phyloP scores from a whole-genome alignment of 2,329 filamentous ascomycete species.

The Gremmenia infestans region DNA sequence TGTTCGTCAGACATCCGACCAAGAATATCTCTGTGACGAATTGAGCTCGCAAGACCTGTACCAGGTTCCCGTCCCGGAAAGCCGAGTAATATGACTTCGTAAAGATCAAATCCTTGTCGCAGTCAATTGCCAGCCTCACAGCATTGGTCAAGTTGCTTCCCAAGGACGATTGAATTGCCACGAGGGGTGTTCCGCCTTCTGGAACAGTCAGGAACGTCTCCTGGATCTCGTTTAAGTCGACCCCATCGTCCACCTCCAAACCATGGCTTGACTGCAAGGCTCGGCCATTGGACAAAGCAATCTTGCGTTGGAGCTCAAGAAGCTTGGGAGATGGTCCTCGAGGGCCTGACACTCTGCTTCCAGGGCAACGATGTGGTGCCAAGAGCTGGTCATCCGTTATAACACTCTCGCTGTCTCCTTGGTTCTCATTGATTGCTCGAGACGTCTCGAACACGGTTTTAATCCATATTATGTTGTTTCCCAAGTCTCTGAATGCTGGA shows the following conservation, averaged over 20 bases:
- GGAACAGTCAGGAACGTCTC: conserved; percentile 28
- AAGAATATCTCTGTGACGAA: conserved; percentile 87
- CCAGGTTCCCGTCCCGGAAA: conserved; percentile 67
- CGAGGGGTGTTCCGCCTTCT: conserved; percentile 29
- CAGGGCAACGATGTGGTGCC: conserved; percentile 1
- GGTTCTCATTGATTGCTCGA: conserved; percentile 48
- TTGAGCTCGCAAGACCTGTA: conserved; percentile 74
- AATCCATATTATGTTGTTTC: conserved; percentile 74
- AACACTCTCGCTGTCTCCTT: conserved; percentile 27
- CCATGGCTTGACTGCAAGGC: background rate
- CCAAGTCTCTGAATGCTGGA: conserved; percentile 65
- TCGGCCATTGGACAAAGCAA: conserved; percentile 10
- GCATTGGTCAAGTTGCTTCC: conserved; percentile 43
- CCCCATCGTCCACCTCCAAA: conserved; percentile 14
- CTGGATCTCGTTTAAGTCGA: conserved; percentile 11
- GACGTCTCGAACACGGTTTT: conserved; percentile 67
- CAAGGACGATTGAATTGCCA: conserved; percentile 40
- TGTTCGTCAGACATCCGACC: conserved; percentile 79
- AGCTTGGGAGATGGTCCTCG: conserved; percentile 9
- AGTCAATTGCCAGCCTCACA: conserved; percentile 41
- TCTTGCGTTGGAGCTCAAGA: conserved; percentile 12
- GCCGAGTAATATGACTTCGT: conserved; percentile 83
- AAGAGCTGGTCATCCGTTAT: conserved; percentile 28
- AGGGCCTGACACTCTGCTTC: background rate
- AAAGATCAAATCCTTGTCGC: conserved; percentile 43